Evolutionary conservation across 2,329 filamentous ascomycete species (phyloP).

Genomic region (Aschersonia sp.): DNA sequence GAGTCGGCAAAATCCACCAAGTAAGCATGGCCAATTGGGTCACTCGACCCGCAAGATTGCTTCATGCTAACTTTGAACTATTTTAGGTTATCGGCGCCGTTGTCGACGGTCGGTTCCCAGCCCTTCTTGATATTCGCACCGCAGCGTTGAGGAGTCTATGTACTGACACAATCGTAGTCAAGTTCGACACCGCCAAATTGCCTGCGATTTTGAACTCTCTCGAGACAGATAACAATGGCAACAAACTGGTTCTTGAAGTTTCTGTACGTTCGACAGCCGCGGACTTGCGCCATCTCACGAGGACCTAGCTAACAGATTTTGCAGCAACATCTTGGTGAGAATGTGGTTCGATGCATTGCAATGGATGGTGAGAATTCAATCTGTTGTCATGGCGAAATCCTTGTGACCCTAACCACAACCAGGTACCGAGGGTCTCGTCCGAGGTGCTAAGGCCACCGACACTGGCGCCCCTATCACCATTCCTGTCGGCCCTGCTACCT

Average conservation of each 20-base stretch:
- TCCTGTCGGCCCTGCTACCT: conserved; percentile 81
- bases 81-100: conserved; percentile 95
- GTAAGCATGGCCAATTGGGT: conserved; percentile 38
- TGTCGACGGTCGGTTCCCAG: conserved; percentile 68
- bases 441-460: conserved; percentile 72
- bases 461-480: conserved; percentile 93
- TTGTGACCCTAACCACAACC: no score
- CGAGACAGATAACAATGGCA: conserved; percentile 75
- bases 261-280: conserved; percentile 47
- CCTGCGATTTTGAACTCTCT: conserved; percentile 96
- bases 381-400: no score
- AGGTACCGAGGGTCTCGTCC: conserved; percentile 99
- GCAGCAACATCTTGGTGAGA: conserved; percentile 99
- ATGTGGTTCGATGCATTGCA: conserved; percentile 98
- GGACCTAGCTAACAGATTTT: conserved; percentile 19
- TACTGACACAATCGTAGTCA: conserved; percentile 47
- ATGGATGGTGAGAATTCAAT: conserved; percentile 67
- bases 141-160: neutral
- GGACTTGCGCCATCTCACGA: conserved; percentile 2
- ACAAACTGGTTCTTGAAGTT: conserved; percentile 94
- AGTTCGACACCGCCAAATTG: conserved; percentile 89
- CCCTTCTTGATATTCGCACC: neutral
- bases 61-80: neutral
- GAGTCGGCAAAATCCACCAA: conserved; percentile 57
- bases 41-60: neutral